phyloP scores from a whole-genome alignment of 2,329 filamentous ascomycete species.

The Fusarium haematococcum region DNA sequence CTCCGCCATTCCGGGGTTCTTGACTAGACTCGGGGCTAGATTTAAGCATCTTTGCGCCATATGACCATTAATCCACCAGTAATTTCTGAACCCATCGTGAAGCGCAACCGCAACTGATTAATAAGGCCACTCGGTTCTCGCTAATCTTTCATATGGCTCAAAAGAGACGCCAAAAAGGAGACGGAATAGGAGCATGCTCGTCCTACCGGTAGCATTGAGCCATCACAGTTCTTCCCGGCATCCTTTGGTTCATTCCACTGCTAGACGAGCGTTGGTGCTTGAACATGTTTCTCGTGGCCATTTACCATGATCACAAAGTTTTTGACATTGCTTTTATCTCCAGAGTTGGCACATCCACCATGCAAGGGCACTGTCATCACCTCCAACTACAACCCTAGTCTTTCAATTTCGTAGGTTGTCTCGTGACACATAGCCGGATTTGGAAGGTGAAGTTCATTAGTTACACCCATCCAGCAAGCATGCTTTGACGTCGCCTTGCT shows the following conservation, averaged over 20 bases:
- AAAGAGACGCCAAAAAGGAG: not conserved
- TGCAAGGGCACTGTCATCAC: not conserved
- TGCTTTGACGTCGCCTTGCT: not conserved
- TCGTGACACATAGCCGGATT: not conserved
- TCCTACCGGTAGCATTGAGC: not conserved
- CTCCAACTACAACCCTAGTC: not conserved
- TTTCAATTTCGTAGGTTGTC: not conserved
- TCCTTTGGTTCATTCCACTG: not conserved
- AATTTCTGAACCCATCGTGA: not conserved
- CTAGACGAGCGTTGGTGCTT: no score
- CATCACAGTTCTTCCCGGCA: not conserved
- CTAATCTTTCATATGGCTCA: not conserved
- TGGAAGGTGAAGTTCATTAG: not conserved
- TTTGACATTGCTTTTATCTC: not conserved
- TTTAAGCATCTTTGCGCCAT: not conserved
- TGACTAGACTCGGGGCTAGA: not conserved
- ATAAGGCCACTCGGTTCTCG: not conserved
- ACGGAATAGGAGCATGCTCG: not conserved
- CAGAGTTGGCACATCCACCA: not conserved
- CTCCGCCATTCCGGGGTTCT: not conserved
- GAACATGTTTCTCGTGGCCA: not conserved
- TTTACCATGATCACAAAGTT: not conserved
- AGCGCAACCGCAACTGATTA: not conserved
- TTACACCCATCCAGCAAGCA: not conserved
- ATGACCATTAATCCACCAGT: not conserved